phyloP scores from a whole-genome alignment of 257 asterid genomes.

The Penstemon barbatus region DNA sequence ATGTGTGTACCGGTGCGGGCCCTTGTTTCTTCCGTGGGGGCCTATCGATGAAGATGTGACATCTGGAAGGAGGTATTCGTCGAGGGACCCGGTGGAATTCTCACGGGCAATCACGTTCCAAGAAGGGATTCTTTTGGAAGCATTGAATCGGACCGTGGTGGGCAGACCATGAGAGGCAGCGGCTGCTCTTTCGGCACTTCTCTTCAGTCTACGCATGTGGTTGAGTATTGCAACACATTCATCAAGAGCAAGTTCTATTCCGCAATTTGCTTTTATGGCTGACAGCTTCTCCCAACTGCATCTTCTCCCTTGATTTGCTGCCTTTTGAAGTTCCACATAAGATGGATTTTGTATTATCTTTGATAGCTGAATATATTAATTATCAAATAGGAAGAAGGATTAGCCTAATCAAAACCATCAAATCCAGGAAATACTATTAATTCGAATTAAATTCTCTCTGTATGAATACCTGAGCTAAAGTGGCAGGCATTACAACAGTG shows the following conservation, averaged over 20 bases:
- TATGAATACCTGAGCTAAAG: conserved; percentile 78
- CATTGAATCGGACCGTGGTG: conserved; percentile 56
- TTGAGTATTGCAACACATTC: conserved; percentile 85
- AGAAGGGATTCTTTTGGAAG: conserved; percentile 81
- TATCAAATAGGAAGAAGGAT: conserved; percentile 2
- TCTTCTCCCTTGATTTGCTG: conserved; percentile 91
- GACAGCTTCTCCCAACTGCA: conserved; percentile 99
- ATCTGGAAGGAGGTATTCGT: conserved; percentile 46
- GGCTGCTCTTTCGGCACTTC: conserved; percentile 87
- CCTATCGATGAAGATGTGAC: conserved; percentile 30
- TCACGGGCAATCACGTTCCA: conserved; percentile 92
- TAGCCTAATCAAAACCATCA: no score
- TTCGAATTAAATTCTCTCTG: no score
- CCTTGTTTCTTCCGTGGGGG: conserved; percentile 36
- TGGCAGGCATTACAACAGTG: conserved; percentile 94
- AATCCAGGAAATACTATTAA: no score
- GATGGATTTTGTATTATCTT: conserved; percentile 93
- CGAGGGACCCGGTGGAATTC: conserved; percentile 87
- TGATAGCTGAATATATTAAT: conserved; percentile 47
- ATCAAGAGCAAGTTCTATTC: conserved; percentile 90
- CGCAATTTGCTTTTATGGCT: conserved; percentile 90
- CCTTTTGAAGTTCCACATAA: conserved; percentile 70
- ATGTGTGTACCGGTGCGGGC: conserved; percentile 38
- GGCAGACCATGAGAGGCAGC: conserved; percentile 61
- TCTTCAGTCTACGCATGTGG: conserved; percentile 85